Evolutionary conservation across 148 eudicot species (phyloP).

Genomic region (Camellia sinensis): DNA sequence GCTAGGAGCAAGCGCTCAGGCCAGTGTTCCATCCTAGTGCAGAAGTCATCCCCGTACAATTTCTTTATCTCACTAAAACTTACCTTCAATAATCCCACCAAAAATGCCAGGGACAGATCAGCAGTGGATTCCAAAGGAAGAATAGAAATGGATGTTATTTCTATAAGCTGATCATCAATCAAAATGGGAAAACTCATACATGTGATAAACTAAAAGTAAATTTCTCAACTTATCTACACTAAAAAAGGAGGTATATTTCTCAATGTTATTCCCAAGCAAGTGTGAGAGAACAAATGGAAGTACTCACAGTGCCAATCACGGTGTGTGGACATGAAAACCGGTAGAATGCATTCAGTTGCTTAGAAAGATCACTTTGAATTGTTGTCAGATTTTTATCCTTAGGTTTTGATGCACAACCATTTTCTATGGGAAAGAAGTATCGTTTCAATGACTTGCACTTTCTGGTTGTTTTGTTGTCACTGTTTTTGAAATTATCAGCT

Average conservation of each 20-base stretch:
- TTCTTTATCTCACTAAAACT: neutral
- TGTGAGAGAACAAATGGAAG: neutral
- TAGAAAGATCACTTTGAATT: neutral
- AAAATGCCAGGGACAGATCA: conserved; percentile 31
- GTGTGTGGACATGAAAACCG: conserved; percentile 51
- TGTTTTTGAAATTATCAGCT: neutral
- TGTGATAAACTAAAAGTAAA: neutral
- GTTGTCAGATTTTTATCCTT: neutral
- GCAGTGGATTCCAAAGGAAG: conserved; percentile 40
- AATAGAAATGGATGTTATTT: conserved; percentile 45
- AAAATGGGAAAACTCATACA: neutral
- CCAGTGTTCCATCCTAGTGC: too few relatives aligned
- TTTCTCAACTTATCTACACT: neutral
- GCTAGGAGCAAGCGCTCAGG: too few relatives aligned
- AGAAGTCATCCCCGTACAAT: too few relatives aligned
- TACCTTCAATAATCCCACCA: conserved; percentile 38
- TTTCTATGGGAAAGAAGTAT: neutral
- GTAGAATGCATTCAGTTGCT: conserved; percentile 29
- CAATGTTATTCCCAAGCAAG: neutral
- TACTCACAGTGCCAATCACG: conserved; percentile 46
- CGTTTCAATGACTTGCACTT: neutral
- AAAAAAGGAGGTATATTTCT: too few relatives aligned
- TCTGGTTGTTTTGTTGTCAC: neutral
- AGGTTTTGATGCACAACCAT: neutral
- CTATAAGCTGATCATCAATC: conserved; percentile 31